phyloP scores from a whole-genome alignment of 352 stramenopile species.

The Globisporangium echinulatum region DNA sequence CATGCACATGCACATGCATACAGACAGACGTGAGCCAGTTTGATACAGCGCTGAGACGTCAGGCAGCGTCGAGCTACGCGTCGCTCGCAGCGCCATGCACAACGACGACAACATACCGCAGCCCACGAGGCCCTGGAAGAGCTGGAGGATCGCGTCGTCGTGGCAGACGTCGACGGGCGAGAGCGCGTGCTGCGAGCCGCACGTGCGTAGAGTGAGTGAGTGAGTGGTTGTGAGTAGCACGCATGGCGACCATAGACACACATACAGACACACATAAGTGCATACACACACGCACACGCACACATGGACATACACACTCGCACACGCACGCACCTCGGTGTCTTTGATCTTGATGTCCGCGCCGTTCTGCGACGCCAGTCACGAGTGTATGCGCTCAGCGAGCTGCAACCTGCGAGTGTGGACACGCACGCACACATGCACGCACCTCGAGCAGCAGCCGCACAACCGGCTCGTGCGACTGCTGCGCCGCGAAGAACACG shows the following conservation, averaged over 20 bases:
- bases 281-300: not conserved
- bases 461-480: conserved; percentile 38
- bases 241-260: not conserved
- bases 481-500: conserved; percentile 65
- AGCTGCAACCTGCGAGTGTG: not conserved
- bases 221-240: not conserved
- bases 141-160: conserved; percentile 28
- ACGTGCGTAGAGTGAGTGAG: not conserved
- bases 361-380: conserved; percentile 24
- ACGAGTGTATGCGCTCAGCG: not conserved
- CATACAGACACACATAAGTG: not conserved
- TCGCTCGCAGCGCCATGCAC: no score
- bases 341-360: conserved; percentile 46
- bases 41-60: no score
- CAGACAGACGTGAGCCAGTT: no score
- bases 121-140: conserved; percentile 35
- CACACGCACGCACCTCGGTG: conserved; percentile 23
- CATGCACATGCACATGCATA: no score
- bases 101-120: conserved; percentile 20
- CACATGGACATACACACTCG: conserved; percentile 1
- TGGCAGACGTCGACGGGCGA: conserved; percentile 60
- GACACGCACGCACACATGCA: not conserved
- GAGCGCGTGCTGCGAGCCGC: conserved; percentile 34
- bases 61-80: no score
- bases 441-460: conserved; percentile 45